Percentiles rank a stretch among this genome's conserved stretches.
Evolutionary conservation across 164 flowering plant species (phyloP).

Genomic region (Magnolia officinalis): DNA sequence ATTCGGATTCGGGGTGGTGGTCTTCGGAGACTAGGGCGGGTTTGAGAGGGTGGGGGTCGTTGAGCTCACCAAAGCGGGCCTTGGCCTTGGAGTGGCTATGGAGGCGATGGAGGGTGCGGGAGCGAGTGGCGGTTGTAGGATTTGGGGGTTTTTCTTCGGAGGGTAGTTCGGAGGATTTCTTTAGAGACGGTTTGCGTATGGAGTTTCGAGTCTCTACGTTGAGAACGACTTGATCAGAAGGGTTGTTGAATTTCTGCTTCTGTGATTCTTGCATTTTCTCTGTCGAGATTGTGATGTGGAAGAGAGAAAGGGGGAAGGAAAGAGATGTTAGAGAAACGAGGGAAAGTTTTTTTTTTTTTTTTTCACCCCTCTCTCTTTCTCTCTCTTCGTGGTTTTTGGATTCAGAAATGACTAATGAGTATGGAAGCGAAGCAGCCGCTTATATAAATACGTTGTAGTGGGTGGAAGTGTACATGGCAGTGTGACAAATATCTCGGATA

Average conservation of each 20-base stretch:
- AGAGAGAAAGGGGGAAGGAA: background rate
- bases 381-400: too few species aligned
- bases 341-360: too few species aligned
- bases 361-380: too few species aligned
- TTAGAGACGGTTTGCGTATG: background rate
- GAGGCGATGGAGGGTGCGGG: constrained; percentile 22
- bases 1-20: background rate
- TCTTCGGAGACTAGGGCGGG: background rate
- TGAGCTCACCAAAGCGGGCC: background rate
- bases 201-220: background rate
- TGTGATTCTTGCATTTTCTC: background rate
- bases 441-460: too few species aligned
- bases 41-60: background rate
- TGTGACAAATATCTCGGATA: too few species aligned
- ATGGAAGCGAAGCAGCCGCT: too few species aligned
- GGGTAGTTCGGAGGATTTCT: background rate
- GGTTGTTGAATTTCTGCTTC: background rate
- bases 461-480: too few species aligned
- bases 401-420: too few species aligned
- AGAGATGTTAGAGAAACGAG: too few species aligned
- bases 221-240: background rate
- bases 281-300: background rate
- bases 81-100: background rate
- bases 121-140: background rate
- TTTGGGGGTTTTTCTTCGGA: background rate